A percentile compares a stretch with the other conserved stretches of the same genome.
phyloP scores from a whole-genome alignment of 2,329 filamentous ascomycete species.

The Dothideomycetidae sp. region DNA sequence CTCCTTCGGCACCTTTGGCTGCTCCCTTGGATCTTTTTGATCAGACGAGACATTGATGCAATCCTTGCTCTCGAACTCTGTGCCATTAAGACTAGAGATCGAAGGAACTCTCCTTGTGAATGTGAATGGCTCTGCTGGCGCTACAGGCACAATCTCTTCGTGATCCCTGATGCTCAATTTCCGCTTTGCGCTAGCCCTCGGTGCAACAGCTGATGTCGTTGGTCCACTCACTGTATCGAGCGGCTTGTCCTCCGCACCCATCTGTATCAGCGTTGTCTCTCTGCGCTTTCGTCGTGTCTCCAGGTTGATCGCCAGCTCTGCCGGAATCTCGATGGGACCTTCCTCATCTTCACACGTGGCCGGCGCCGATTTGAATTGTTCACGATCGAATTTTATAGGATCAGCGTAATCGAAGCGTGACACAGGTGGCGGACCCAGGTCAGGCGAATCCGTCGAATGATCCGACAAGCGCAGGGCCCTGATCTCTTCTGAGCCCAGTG shows the following conservation, averaged over 20 bases:
- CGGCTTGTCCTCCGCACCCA: constrained; percentile 22
- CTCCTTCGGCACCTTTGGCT: constrained; percentile 15
- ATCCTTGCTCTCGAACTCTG: not conserved
- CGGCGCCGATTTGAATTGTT: not conserved
- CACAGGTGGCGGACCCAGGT: constrained; percentile 47
- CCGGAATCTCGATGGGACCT: constrained; percentile 24
- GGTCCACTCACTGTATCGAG: not conserved
- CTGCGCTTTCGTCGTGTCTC: constrained; percentile 40
- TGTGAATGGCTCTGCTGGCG: constrained; percentile 29
- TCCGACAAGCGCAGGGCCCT: constrained; percentile 36
- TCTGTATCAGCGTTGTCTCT: constrained; percentile 31
- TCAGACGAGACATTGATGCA: constrained; percentile 6
- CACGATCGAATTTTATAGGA: constrained; percentile 30
- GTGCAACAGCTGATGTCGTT: constrained; percentile 16
- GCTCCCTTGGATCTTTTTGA: constrained; percentile 7
- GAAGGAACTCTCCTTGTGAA: constrained; percentile 27
- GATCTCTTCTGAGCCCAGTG: constrained; percentile 50
- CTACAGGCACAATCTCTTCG: constrained; percentile 25
- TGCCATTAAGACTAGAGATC: not conserved
- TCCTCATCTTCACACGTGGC: constrained; percentile 18
- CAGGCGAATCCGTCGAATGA: constrained; percentile 46
- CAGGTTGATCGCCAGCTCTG: constrained; percentile 31
- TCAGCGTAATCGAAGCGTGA: constrained; percentile 38
- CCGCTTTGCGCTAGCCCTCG: constrained; percentile 40
- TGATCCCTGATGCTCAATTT: constrained; percentile 42